Evolutionary conservation across 2,329 filamentous ascomycete species (phyloP).

Genomic region (Leptodontidium sp.): DNA sequence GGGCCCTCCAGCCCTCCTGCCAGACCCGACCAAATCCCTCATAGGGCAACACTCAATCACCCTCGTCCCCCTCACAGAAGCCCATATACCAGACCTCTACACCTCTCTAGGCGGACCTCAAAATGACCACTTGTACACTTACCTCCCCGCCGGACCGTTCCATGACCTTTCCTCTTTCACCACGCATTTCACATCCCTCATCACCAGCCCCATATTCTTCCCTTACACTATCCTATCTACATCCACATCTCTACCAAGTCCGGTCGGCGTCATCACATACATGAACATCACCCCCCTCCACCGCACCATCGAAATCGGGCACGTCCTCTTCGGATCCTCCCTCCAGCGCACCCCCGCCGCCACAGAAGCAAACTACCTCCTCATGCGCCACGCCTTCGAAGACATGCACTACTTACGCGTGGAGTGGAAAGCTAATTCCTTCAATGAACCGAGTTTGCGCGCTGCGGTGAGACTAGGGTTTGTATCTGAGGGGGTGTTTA

Average conservation of each 20-base stretch:
- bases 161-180: slow-evolving; percentile 44
- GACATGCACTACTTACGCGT: slow-evolving; percentile 62
- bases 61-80: slow-evolving; percentile 33
- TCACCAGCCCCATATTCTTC: slow-evolving; percentile 47
- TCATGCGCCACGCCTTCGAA: slow-evolving; percentile 62
- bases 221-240: slow-evolving; percentile 55
- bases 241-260: slow-evolving; percentile 26
- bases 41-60: slow-evolving; percentile 32
- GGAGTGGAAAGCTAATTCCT: slow-evolving; percentile 70
- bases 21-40: slow-evolving; percentile 20
- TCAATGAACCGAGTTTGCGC: slow-evolving; percentile 61
- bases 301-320: slow-evolving; percentile 64
- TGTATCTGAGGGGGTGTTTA: slow-evolving; percentile 64
- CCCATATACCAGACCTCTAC: slow-evolving; percentile 38
- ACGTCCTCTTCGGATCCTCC: slow-evolving; percentile 57
- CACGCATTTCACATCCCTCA: slow-evolving; percentile 39
- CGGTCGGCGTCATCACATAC: slow-evolving; percentile 53
- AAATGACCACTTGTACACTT: slow-evolving; percentile 51
- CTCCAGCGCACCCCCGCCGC: slow-evolving; percentile 63
- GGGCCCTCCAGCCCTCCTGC: slow-evolving; percentile 25
- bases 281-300: slow-evolving; percentile 58
- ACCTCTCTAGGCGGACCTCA: slow-evolving; percentile 31
- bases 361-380: slow-evolving; percentile 65
- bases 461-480: slow-evolving; percentile 68
- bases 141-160: slow-evolving; percentile 51